Evolutionary conservation across 2,329 filamentous ascomycete species (phyloP).

Genomic region (Aspergillus ustus): DNA sequence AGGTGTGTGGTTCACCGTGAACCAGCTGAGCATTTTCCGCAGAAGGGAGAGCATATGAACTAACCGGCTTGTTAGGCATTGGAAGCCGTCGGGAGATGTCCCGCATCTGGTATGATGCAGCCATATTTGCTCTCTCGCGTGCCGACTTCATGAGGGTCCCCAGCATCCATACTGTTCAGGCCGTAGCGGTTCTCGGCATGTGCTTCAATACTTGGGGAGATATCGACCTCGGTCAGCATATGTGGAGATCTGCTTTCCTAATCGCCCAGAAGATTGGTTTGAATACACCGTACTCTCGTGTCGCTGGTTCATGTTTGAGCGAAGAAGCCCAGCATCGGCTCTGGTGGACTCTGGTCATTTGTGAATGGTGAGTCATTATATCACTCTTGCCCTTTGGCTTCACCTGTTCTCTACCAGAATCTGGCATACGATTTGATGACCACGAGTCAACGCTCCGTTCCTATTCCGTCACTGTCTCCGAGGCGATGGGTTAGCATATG

Average conservation of each 20-base stretch:
- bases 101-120: slow-evolving; percentile 7
- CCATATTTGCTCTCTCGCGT: not conserved
- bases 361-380: slow-evolving; percentile 2
- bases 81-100: not conserved
- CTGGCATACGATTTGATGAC: too few relatives aligned
- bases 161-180: slow-evolving; percentile 1
- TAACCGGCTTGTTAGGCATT: not conserved
- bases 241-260: slow-evolving; percentile 1
- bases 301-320: not conserved
- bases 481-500: too few relatives aligned
- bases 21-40: too few relatives aligned
- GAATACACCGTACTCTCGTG: slow-evolving; percentile 4
- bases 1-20: not conserved
- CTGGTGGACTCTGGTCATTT: slow-evolving; percentile 5
- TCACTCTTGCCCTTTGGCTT: too few relatives aligned
- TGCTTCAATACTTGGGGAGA: slow-evolving; percentile 8
- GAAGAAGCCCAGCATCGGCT: slow-evolving; percentile 5
- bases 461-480: too few relatives aligned
- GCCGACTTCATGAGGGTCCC: slow-evolving; percentile 4
- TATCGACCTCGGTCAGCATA: not conserved
- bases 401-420: too few relatives aligned
- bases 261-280: not conserved
- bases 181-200: slow-evolving; percentile 2
- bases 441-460: too few relatives aligned
- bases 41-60: not conserved